Evolutionary conservation across 805 yeast species (phyloP).

Genomic region (Myxozyma neotropica): DNA sequence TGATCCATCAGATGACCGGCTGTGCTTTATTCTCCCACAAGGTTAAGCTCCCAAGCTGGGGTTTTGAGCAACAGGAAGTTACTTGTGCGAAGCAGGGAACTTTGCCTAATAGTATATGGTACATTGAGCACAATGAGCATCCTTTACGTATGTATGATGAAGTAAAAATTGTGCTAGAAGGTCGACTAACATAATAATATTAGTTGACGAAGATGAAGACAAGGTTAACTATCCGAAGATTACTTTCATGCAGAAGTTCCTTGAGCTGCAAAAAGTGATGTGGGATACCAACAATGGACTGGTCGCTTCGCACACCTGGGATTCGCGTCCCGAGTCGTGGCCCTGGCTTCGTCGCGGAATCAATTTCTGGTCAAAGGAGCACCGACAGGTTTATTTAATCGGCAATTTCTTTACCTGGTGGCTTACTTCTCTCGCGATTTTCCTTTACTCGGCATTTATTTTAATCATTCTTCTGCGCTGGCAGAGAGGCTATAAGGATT

Average conservation of each 20-base stretch:
- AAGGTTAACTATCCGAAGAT: slow-evolving; percentile 43
- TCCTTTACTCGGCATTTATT: slow-evolving; percentile 38
- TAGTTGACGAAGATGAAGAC: slow-evolving; percentile 42
- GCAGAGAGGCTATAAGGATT: slow-evolving; percentile 46
- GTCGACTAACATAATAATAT: no score
- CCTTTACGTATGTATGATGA: slow-evolving; percentile 47
- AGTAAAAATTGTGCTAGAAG: no score
- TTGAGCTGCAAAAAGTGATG: slow-evolving; percentile 62
- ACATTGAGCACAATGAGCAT: slow-evolving; percentile 65
- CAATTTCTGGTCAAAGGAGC: slow-evolving; percentile 54
- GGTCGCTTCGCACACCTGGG: slow-evolving; percentile 53
- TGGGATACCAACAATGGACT: slow-evolving; percentile 52
- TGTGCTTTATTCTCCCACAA: slow-evolving; percentile 79
- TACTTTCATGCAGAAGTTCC: slow-evolving; percentile 54
- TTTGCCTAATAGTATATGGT: slow-evolving; percentile 69
- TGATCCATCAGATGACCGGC: slow-evolving; percentile 64
- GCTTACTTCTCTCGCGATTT: slow-evolving; percentile 45
- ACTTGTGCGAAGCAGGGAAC: slow-evolving; percentile 78
- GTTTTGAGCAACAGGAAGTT: slow-evolving; percentile 81
- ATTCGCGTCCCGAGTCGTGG: slow-evolving; percentile 66
- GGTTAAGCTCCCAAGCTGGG: slow-evolving; percentile 80
- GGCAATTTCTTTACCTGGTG: slow-evolving; percentile 69
- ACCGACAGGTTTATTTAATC: slow-evolving; percentile 55
- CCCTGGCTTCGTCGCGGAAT: slow-evolving; percentile 61
- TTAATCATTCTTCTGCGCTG: slow-evolving; percentile 42